These are phyloP conservation scores for Tylopilus sp. DNA, from an alignment of 1,284 basidiomycete genomes.

Conservation along the genomic window DNA sequence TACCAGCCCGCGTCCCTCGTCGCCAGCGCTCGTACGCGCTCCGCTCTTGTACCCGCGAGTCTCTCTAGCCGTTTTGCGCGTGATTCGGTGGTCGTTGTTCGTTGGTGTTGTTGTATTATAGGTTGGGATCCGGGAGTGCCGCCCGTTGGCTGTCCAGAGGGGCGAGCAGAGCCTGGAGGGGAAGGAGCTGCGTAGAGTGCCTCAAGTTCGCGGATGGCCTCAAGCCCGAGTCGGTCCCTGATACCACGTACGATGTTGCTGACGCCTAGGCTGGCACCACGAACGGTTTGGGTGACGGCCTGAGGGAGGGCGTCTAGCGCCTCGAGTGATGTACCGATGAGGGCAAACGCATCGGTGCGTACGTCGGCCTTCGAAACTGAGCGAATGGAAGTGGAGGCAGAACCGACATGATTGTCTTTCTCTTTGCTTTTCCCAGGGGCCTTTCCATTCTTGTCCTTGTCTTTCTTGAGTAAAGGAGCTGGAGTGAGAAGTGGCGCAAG, in stretches of 20 bases:
- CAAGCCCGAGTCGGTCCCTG: conserved; percentile 35
- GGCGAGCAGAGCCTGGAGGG: neutral
- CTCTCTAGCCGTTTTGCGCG: conserved; percentile 18
- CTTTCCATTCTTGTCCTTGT: conserved; percentile 11
- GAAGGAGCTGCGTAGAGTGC: conserved; percentile 22
- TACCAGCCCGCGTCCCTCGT: conserved; percentile 41
- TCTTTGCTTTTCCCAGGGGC: conserved; percentile 8
- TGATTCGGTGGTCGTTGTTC: neutral
- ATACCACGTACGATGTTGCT: conserved; percentile 18
- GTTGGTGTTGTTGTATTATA: neutral
- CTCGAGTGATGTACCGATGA: conserved; percentile 33
- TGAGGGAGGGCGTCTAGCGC: conserved; percentile 30
- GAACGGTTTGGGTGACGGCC: neutral
- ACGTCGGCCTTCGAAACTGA: conserved; percentile 16
- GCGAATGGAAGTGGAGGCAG: neutral
- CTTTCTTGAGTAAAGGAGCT: neutral
- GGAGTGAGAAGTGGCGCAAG: conserved; percentile 21
- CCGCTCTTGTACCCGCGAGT: conserved; percentile 22
- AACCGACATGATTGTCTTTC: conserved; percentile 7
- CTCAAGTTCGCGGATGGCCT: conserved; percentile 40
- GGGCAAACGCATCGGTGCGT: conserved; percentile 33
- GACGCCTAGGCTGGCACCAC: neutral
- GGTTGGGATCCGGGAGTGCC: neutral
- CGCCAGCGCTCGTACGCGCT: conserved; percentile 34
- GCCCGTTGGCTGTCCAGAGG: conserved; percentile 7